Evolutionary conservation across 495 filamentous ascomycete genomes (phyloP).

Genomic region (Aspergillus coremiiformis): DNA sequence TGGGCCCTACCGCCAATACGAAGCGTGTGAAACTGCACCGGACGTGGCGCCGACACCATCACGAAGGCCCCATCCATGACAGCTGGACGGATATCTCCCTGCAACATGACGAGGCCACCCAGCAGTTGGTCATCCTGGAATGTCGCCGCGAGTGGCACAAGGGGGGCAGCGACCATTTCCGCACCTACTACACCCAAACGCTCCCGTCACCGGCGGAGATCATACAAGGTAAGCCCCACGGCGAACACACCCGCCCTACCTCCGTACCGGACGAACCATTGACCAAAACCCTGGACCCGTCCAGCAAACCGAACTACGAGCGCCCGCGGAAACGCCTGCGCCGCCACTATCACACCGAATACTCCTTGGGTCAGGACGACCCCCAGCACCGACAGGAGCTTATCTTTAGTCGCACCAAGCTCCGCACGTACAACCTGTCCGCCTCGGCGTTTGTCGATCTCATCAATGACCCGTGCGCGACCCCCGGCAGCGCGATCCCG

Average conservation of each 20-base stretch:
- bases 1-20: slow-evolving; percentile 36
- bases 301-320: slow-evolving; percentile 33
- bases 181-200: slow-evolving; percentile 61
- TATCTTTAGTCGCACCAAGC: slow-evolving; percentile 50
- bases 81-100: slow-evolving; percentile 64
- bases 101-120: slow-evolving; percentile 54
- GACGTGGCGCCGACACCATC: slow-evolving; percentile 61
- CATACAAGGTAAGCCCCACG: slow-evolving; percentile 7
- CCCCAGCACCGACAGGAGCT: slow-evolving; percentile 37
- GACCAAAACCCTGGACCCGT: slow-evolving; percentile 20
- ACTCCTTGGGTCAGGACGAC: slow-evolving; percentile 35
- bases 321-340: slow-evolving; percentile 34
- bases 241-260: slow-evolving; percentile 2
- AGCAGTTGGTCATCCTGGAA: slow-evolving; percentile 57
- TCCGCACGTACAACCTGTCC: slow-evolving; percentile 52
- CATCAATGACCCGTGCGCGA: slow-evolving; percentile 47
- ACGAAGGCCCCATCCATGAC: slow-evolving; percentile 71
- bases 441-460: slow-evolving; percentile 59
- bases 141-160: slow-evolving; percentile 62
- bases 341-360: slow-evolving; percentile 38
- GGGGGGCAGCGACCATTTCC: slow-evolving; percentile 51
- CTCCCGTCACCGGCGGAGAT: slow-evolving; percentile 42
- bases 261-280: slow-evolving; percentile 26
- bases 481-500: slow-evolving; percentile 24
- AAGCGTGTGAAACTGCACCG: slow-evolving; percentile 26